These are phyloP conservation scores for Pythium volutum DNA, from an alignment of 352 stramenopile species.

Conservation along the genomic window DNA sequence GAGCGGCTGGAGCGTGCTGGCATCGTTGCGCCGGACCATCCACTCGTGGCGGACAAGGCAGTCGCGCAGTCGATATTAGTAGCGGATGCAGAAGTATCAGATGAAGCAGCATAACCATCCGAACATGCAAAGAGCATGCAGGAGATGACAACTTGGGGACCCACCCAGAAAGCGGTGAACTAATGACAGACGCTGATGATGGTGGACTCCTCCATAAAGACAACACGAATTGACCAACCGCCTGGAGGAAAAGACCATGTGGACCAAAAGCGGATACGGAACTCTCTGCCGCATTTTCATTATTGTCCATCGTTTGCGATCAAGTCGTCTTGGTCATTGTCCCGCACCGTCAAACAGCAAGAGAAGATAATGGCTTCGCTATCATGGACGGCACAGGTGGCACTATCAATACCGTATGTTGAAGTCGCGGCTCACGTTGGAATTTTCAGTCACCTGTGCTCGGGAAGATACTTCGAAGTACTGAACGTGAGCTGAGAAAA, in stretches of 20 bases:
- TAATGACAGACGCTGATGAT: constrained; percentile 2
- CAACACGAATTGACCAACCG: background rate
- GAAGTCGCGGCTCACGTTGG: background rate
- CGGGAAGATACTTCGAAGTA: no score
- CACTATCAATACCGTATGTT: constrained; percentile 9
- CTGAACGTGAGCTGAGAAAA: no score
- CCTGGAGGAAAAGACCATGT: background rate
- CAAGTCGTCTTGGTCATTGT: no score
- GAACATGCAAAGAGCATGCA: no score
- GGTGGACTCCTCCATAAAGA: background rate
- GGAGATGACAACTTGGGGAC: background rate
- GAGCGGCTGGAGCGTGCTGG: constrained; percentile 40
- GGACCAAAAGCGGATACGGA: background rate
- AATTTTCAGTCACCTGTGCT: no score
- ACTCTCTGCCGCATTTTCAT: background rate
- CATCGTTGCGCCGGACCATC: constrained; percentile 41
- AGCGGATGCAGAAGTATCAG: background rate
- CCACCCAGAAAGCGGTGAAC: background rate
- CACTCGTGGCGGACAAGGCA: constrained; percentile 25
- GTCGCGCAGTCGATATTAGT: background rate
- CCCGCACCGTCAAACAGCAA: background rate
- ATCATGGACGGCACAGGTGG: background rate
- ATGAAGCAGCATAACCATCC: background rate
- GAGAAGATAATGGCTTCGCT: no score
- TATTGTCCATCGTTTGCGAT: background rate